Conservation (phyloP, 352 stramenopile genomes). For the Phytophthora pseudosyringae region DNA sequence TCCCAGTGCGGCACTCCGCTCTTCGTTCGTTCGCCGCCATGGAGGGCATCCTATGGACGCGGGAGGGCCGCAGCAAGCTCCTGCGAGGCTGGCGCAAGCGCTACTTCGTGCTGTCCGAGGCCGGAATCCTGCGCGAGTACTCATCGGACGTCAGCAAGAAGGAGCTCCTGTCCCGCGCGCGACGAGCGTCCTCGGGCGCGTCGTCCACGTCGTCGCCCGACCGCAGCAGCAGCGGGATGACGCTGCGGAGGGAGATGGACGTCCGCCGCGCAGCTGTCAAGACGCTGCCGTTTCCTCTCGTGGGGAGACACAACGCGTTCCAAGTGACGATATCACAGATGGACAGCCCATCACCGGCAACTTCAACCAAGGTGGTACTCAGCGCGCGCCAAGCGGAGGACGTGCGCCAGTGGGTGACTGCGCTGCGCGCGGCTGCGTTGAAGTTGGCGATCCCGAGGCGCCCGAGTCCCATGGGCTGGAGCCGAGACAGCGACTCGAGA, state of each 20-base stretch:
- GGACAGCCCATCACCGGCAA: neutral
- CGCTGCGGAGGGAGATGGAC: constrained; percentile 51
- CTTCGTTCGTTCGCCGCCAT: constrained; percentile 25
- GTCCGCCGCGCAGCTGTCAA: constrained; percentile 43
- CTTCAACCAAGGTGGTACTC: constrained; percentile 40
- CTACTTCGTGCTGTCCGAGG: constrained; percentile 65
- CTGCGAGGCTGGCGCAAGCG: constrained; percentile 74
- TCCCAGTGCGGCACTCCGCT: neutral
- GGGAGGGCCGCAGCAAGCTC: constrained; percentile 57
- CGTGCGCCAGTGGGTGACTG: constrained; percentile 52
- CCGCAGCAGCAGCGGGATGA: constrained; percentile 49
- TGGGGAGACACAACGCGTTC: constrained; percentile 59
- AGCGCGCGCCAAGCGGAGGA: constrained; percentile 57
- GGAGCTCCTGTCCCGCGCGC: constrained; percentile 9
- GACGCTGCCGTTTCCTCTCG: constrained; percentile 57
- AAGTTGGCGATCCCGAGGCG: constrained; percentile 15
- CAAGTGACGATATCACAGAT: constrained; percentile 45
- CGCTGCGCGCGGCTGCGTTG: constrained; percentile 33
- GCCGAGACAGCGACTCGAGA: constrained; percentile 17
- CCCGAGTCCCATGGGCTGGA: constrained; percentile 23
- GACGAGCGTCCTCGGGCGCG: constrained; percentile 14
- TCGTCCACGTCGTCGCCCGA: constrained; percentile 19
- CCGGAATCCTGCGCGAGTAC: constrained; percentile 62
- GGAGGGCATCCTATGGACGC: constrained; percentile 67
- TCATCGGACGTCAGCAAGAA: constrained; percentile 33